Base-by-base conservation (phyloP, 108 stramenopile species). In the Mediolabrus comicus region DNA sequence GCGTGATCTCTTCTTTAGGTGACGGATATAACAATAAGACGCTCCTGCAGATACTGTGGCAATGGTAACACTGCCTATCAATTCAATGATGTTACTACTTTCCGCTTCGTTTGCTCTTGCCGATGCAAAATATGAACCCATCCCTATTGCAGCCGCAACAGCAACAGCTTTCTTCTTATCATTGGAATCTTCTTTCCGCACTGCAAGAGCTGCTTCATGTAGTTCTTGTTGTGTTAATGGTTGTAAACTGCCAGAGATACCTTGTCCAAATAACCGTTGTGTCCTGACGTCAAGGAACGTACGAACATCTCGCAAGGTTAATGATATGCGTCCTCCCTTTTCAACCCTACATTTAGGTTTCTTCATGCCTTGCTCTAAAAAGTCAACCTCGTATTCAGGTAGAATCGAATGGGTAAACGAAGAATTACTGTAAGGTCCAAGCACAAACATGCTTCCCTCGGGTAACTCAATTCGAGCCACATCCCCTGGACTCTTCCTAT, bases 391-490 rank as follows among this genome's bases (percentile, higher is more conserved):
- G 12, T 84, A 72, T 31, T 31, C 35, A 17, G 68, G 75, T 33
- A 91, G 57, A 33, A 91, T 75, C 3, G 90, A 83, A 71, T 91
- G 90, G 3, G 86, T 91, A 39, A 85, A 91, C n/a, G 65, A 34
- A 16, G 75, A 65, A 33, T 91, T 91, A 26, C 87, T 86, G n/a
- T 67, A 62, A 2, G 90, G 87, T 7, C 87, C 90, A 24, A 91
- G 24, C 0, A 91, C 87, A n/a, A 91, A 73, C 87, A 91, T 91
- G 28, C 79, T 80, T 10, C 84, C 66, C n/a, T 77, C 84, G 10
- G 90, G 90, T 12, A 91, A 35, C 17, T 79, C 71, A 22, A 91
- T 51, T 25, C 84, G 64, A 9, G 72, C 67, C 9, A 81, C 62
- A 77, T 91, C 90, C 41, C 81, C 72, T 2, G 90, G 90, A 72